Percentiles rank a stretch among this genome's conserved stretches.
Conservation (phyloP, 2,329 filamentous ascomycete species). For the Fusarium burgessii region DNA sequence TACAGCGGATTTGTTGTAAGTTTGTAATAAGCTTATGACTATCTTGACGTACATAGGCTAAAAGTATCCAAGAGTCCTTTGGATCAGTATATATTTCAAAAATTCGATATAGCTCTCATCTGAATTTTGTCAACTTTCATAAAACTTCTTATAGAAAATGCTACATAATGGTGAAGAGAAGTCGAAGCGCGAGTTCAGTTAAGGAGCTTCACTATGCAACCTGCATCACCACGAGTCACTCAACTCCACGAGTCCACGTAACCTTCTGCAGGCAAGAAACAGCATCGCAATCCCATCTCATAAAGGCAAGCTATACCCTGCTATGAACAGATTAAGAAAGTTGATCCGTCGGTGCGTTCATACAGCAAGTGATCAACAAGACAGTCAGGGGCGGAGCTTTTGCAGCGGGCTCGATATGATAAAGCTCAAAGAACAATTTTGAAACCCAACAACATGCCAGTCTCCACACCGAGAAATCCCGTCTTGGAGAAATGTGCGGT, state of each 20-base stretch:
- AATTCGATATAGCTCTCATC: too few relatives aligned
- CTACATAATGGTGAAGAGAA: too few relatives aligned
- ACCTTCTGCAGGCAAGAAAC: not conserved
- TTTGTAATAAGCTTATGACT: too few relatives aligned
- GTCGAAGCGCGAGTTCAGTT: not conserved
- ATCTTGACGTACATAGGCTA: too few relatives aligned
- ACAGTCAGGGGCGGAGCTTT: not conserved
- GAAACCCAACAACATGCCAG: not conserved
- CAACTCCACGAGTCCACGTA: not conserved
- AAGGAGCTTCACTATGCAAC: not conserved
- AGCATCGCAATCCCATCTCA: not conserved
- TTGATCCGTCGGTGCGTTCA: not conserved
- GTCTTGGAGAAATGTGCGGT: not conserved
- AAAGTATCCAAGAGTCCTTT: too few relatives aligned
- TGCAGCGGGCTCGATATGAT: not conserved
- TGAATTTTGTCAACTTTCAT: too few relatives aligned
- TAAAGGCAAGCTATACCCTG: not conserved
- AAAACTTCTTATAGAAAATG: too few relatives aligned
- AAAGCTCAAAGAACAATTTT: not conserved
- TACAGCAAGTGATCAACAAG: not conserved
- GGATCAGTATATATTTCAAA: too few relatives aligned
- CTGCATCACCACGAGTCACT: not conserved
- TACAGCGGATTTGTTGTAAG: too few relatives aligned
- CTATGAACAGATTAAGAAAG: not conserved
- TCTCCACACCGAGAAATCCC: too few relatives aligned